A percentile compares a stretch with the other conserved stretches of the same genome.
Conservation (phyloP, 352 stramenopile genomes). For the Plasmopara viticola region DNA sequence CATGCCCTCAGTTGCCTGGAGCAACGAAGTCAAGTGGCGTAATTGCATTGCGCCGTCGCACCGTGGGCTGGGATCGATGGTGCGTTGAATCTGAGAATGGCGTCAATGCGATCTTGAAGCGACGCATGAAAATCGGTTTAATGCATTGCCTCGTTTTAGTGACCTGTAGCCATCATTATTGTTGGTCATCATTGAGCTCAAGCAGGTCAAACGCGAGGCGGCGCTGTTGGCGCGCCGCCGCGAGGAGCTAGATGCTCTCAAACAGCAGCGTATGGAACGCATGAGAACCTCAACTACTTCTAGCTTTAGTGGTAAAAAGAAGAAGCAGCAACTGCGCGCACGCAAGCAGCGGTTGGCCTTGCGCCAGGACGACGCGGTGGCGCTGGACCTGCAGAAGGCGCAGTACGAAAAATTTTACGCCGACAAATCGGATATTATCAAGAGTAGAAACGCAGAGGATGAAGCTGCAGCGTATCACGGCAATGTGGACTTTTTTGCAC, state of each 20-base stretch:
- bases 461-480: slow-evolving; percentile 39
- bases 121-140: slow-evolving; percentile 19
- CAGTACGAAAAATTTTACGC: slow-evolving; percentile 49
- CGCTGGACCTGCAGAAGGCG: slow-evolving; percentile 46
- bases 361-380: slow-evolving; percentile 51
- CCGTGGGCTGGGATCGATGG: not conserved
- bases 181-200: slow-evolving; percentile 23
- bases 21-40: slow-evolving; percentile 86
- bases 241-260: slow-evolving; percentile 68
- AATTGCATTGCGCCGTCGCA: slow-evolving; percentile 77
- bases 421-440: slow-evolving; percentile 20
- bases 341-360: slow-evolving; percentile 72
- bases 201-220: slow-evolving; percentile 57
- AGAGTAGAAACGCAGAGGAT: slow-evolving; percentile 12
- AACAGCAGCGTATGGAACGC: slow-evolving; percentile 75
- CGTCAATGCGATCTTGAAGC: slow-evolving; percentile 28
- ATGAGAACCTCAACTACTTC: slow-evolving; percentile 42
- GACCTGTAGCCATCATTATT: slow-evolving; percentile 7
- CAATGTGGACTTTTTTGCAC: slow-evolving; percentile 57
- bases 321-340: slow-evolving; percentile 76
- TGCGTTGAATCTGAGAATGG: slow-evolving; percentile 3
- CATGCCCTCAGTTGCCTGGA: slow-evolving; percentile 87
- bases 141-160: slow-evolving; percentile 4
- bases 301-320: slow-evolving; percentile 84
- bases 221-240: slow-evolving; percentile 62